phyloP scores from a whole-genome alignment of 148 eudicot species.

The Tetragonia tetragonoides region DNA sequence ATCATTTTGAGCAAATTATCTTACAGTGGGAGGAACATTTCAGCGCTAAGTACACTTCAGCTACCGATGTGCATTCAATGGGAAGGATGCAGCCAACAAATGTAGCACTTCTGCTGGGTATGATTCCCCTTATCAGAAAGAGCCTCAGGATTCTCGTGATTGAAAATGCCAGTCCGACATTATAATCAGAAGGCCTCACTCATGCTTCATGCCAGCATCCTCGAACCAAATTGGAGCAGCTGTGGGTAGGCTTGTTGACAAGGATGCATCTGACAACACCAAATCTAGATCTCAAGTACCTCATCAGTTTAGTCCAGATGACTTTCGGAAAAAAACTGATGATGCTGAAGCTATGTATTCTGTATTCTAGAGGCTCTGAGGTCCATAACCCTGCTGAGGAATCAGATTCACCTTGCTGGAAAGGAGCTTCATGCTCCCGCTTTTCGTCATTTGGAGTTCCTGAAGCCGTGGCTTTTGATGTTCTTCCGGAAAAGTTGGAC shows the following conservation, averaged over 20 bases:
- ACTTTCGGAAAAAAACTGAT: constrained; percentile 27
- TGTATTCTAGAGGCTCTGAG: constrained; percentile 47
- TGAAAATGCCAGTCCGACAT: constrained; percentile 21
- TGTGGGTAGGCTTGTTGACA: constrained; percentile 18
- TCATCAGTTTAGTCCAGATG: constrained; percentile 33
- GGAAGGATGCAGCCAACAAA: constrained; percentile 19
- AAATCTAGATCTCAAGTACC: constrained; percentile 35
- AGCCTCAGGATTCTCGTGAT: constrained; percentile 27
- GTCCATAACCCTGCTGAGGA: constrained; percentile 52
- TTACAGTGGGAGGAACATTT: too few relatives aligned
- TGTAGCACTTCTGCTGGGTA: constrained; percentile 22
- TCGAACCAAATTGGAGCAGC: constrained; percentile 34
- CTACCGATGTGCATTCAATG: constrained; percentile 20
- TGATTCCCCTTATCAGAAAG: constrained; percentile 29
- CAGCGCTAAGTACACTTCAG: constrained; percentile 21
- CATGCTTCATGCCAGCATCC: constrained; percentile 32
- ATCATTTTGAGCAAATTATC: constrained; percentile 43
- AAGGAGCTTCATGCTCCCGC: constrained; percentile 58
- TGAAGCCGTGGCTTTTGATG: constrained; percentile 30
- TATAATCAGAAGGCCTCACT: constrained; percentile 28
- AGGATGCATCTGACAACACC: constrained; percentile 28
- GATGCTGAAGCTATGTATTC: constrained; percentile 34
- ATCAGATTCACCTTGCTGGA: constrained; percentile 90
- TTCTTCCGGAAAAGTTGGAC: constrained; percentile 31
- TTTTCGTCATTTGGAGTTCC: constrained; percentile 42